A percentile compares a stretch with the other conserved stretches of the same genome.
phyloP scores from a whole-genome alignment of 2,329 filamentous ascomycete genomes.

The Bimuria novae-zelandiae region DNA sequence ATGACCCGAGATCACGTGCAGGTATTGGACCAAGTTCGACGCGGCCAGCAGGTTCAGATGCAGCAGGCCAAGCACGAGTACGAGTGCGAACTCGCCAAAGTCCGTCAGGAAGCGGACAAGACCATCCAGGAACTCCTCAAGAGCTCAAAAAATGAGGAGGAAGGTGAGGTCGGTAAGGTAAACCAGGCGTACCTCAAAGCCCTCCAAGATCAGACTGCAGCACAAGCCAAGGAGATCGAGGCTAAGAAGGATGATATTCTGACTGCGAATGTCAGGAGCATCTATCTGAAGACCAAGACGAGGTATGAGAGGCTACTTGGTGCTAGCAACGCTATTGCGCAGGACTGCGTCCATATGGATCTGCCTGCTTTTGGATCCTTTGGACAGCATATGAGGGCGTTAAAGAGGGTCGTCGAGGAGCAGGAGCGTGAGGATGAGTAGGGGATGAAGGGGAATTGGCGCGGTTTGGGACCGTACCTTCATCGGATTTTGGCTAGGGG shows the following conservation, averaged over 20 bases:
- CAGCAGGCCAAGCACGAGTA: not conserved
- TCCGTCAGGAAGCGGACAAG: no score
- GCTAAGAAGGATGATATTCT: no score
- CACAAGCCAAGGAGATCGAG: not conserved
- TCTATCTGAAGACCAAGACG: conserved; percentile 24
- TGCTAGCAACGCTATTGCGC: conserved; percentile 11
- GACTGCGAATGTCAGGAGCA: conserved; percentile 32
- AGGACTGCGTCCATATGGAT: conserved; percentile 23
- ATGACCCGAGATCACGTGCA: no score
- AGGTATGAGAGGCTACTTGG: conserved; percentile 22
- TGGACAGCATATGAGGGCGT: conserved; percentile 20
- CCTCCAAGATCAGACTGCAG: not conserved
- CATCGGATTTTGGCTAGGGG: no score
- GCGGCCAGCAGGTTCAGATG: no score
- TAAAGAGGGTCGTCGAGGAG: conserved; percentile 20
- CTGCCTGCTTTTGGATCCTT: conserved; percentile 30
- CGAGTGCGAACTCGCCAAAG: no score
- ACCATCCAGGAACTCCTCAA: no score
- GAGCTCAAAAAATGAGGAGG: no score
- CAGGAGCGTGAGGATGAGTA: not conserved
- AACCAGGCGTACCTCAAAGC: not conserved
- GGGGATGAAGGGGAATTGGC: no score
- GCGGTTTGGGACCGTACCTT: no score
- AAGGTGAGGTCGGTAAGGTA: not conserved
- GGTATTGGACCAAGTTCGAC: no score